Evolutionary conservation across 2,329 filamentous ascomycete species (phyloP), one percentile per base, ranked within the genome.

Genomic region (Sordariomycetes sp.): DNA sequence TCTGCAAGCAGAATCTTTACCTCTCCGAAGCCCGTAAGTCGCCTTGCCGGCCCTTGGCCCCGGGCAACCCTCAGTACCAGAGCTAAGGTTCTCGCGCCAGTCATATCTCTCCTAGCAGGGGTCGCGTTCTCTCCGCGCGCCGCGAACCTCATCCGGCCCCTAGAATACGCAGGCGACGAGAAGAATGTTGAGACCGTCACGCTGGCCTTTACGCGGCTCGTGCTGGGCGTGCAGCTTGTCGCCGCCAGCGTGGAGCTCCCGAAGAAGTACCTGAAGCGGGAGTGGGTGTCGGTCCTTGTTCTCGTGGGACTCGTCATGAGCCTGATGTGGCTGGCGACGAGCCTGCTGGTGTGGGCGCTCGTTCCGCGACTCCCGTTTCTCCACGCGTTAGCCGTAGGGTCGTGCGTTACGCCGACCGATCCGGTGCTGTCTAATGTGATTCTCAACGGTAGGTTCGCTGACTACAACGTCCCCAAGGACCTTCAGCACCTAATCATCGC

Each of bases 401-500:
- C 91, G 0, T 96, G 91, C 66, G 85, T 97, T n/a, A 94, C 92
- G 2, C 92, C 92, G 0, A 96, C 92, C 0, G 92, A 97, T 65
- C 92, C 92, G 0, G 85, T 96, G 1, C 71, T 96, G 43, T 93
- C 88, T 18, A 93, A 94, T 62, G 89, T 88, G 2, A 96, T 96
- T 59, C 90, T 96, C 53, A 96, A 96, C 74, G 91, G 91, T 35
- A 92, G 89, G 65, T 97, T 96, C 68, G 92, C 92, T 1, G 92
- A 96, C 66, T 87, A 91, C 65, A 94, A 96, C 68, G 86, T 96
- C 20, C 90, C 92, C 0, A 86, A 85, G 59, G 81, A 86, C 32
- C 74, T 97, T 54, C 90, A 96, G 73, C 85, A 87, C 62, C 89
- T 90, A 64, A 89, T 90, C 66, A 80, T 88, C 54, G 87, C 85